Evolutionary conservation across 345 rosid species (phyloP).

Genomic region (Syzygium oleosum): DNA sequence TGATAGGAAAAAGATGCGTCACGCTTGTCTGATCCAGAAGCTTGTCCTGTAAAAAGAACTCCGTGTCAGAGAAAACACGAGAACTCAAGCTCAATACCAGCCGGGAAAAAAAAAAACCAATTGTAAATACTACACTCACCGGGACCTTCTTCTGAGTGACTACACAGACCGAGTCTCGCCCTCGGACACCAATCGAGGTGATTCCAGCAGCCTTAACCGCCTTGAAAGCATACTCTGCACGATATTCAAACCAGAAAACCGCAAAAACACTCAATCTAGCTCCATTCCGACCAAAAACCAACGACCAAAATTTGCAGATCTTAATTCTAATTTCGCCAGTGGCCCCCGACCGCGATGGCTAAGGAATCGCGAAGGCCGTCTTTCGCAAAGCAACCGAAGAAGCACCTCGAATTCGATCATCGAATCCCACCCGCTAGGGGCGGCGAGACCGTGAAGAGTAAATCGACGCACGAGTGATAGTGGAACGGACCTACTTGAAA

Average conservation of each 20-base stretch:
- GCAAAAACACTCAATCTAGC: background rate
- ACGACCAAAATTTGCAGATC: background rate
- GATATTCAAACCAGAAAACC: background rate
- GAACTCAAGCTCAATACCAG: background rate
- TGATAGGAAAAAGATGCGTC: slow-evolving; percentile 82
- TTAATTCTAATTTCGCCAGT: background rate
- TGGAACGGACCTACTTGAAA: slow-evolving; percentile 50
- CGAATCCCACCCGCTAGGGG: background rate
- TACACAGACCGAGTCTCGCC: slow-evolving; percentile 90
- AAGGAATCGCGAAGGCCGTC: background rate
- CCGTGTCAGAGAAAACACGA: background rate
- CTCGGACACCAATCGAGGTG: slow-evolving; percentile 94
- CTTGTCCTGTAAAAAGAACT: slow-evolving; percentile 61
- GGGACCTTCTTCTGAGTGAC: slow-evolving; percentile 99
- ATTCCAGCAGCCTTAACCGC: slow-evolving; percentile 95
- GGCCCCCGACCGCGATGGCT: background rate
- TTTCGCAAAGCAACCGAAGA: background rate
- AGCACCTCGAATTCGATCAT: background rate
- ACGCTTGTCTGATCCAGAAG: slow-evolving; percentile 97
- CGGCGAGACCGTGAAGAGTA: background rate
- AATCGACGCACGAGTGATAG: no score
- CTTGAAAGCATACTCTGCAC: slow-evolving; percentile 88
- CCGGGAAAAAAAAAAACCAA: background rate
- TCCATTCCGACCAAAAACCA: background rate
- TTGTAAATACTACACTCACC: slow-evolving; percentile 30